phyloP scores from a whole-genome alignment of 768 basidiomycete genomes.

The Leccinum ochraceum region DNA sequence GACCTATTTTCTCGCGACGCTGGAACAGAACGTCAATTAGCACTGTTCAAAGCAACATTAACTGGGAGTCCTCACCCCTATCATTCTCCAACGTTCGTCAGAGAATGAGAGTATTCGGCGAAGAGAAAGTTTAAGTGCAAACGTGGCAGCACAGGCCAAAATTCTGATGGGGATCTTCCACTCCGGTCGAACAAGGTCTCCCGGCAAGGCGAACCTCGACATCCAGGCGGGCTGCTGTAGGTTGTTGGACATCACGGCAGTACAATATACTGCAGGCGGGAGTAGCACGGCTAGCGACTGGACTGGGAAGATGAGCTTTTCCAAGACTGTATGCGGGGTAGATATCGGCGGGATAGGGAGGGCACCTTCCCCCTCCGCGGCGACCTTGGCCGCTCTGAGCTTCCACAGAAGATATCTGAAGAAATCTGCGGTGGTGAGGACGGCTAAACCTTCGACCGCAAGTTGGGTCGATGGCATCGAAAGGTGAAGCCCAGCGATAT shows the following conservation, averaged over 20 bases:
- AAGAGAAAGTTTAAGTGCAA: slow-evolving; percentile 19
- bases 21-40: slow-evolving; percentile 9
- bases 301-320: slow-evolving; percentile 30
- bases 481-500: slow-evolving; percentile 28
- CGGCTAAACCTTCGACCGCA: slow-evolving; percentile 25
- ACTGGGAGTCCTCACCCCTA: slow-evolving; percentile 28
- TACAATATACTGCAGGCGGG: slow-evolving; percentile 32
- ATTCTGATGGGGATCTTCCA: slow-evolving; percentile 27
- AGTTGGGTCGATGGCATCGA: slow-evolving; percentile 14
- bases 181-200: slow-evolving; percentile 23
- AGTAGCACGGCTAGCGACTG: slow-evolving; percentile 26
- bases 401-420: slow-evolving; percentile 23
- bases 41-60: background rate
- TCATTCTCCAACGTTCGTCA: slow-evolving; percentile 33
- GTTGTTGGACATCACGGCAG: slow-evolving; percentile 28
- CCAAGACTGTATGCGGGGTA: slow-evolving; percentile 19
- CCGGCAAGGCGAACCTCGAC: slow-evolving; percentile 27
- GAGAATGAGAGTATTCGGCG: slow-evolving; percentile 18
- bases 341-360: slow-evolving; percentile 19
- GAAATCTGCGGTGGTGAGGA: slow-evolving; percentile 27
- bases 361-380: slow-evolving; percentile 16
- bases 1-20: slow-evolving; percentile 32
- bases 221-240: slow-evolving; percentile 41
- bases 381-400: background rate
- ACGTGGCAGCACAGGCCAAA: slow-evolving; percentile 29